These are phyloP conservation scores for Talaromyces trachyspermus DNA, from an alignment of 495 filamentous ascomycete genomes.

Conservation along the genomic window DNA sequence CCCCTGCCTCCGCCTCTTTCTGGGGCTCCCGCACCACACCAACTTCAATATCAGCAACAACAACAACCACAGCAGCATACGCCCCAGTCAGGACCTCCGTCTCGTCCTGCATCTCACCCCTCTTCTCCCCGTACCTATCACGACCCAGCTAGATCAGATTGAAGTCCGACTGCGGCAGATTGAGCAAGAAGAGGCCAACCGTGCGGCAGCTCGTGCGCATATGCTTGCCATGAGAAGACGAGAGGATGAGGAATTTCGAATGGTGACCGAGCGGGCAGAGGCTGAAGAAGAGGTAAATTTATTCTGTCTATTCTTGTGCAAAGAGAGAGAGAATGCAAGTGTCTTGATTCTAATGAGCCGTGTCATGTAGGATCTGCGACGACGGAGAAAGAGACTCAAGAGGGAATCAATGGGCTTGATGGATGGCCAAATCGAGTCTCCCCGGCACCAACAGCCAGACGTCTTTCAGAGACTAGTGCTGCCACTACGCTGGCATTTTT, in stretches of 20 bases:
- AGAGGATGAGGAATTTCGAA: slow-evolving; percentile 42
- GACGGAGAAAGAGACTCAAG: slow-evolving; percentile 39
- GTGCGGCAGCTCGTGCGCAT: slow-evolving; percentile 37
- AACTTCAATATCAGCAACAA: slow-evolving; percentile 26
- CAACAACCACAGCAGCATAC: slow-evolving; percentile 11
- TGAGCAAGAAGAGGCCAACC: slow-evolving; percentile 41
- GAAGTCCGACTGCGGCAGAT: slow-evolving; percentile 37
- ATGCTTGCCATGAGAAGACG: slow-evolving; percentile 38
- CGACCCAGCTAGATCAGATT: slow-evolving; percentile 33
- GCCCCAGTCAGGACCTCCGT: slow-evolving; percentile 13
- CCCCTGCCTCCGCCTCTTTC: slow-evolving; percentile 1
- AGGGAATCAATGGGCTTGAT: slow-evolving; percentile 42
- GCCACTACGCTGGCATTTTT: slow-evolving; percentile 46
- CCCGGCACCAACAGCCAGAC: slow-evolving; percentile 38
- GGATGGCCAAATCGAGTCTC: slow-evolving; percentile 27
- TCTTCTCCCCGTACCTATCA: background rate
- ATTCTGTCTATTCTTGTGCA: background rate
- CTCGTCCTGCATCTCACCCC: slow-evolving; percentile 15
- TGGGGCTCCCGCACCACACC: slow-evolving; percentile 13
- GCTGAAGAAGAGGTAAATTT: slow-evolving; percentile 38
- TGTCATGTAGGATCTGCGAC: slow-evolving; percentile 36
- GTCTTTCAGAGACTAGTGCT: slow-evolving; percentile 41
- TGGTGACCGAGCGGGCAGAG: slow-evolving; percentile 40
- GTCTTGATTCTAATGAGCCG: no score
- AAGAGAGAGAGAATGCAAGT: background rate